A percentile compares a stretch with the other conserved stretches of the same genome.
phyloP scores from a whole-genome alignment of 2,329 filamentous ascomycete species.

The Coniella lustricola region DNA sequence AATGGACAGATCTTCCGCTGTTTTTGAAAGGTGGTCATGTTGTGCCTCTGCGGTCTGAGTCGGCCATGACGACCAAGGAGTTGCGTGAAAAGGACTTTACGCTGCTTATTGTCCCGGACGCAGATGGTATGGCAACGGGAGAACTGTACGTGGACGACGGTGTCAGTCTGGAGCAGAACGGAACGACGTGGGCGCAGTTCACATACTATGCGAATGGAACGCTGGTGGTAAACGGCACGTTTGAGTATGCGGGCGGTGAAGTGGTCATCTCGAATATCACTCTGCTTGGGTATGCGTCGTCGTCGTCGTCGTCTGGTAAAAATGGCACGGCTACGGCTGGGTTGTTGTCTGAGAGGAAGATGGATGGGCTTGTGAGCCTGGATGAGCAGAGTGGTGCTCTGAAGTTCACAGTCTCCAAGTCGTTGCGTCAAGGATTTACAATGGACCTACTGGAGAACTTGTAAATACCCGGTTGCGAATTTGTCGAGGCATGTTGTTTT shows the following conservation, averaged over 20 bases:
- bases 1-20: conserved; percentile 52
- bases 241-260: conserved; percentile 42
- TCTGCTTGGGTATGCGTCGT: conserved; percentile 33
- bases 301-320: not conserved
- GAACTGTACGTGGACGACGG: conserved; percentile 74
- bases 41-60: conserved; percentile 49
- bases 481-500: too few species aligned
- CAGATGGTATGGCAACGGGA: conserved; percentile 56
- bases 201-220: conserved; percentile 46
- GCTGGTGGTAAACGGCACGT: conserved; percentile 45
- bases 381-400: conserved; percentile 8
- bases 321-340: too few species aligned
- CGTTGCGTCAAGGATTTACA: conserved; percentile 5
- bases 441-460: conserved; percentile 3
- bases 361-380: not conserved
- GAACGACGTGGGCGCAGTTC: conserved; percentile 53
- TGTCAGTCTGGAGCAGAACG: conserved; percentile 53
- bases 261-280: conserved; percentile 42
- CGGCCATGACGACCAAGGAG: conserved; percentile 56
- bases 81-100: conserved; percentile 61
- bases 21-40: conserved; percentile 60
- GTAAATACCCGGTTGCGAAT: too few species aligned
- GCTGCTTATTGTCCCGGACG: conserved; percentile 60
- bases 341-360: too few species aligned
- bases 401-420: conserved; percentile 7